A percentile compares a stretch with the other conserved stretches of the same genome.
These are phyloP conservation scores for Teratosphaeria pseudoeucalypti DNA, from an alignment of 2,329 filamentous ascomycete genomes.

Conservation along the genomic window DNA sequence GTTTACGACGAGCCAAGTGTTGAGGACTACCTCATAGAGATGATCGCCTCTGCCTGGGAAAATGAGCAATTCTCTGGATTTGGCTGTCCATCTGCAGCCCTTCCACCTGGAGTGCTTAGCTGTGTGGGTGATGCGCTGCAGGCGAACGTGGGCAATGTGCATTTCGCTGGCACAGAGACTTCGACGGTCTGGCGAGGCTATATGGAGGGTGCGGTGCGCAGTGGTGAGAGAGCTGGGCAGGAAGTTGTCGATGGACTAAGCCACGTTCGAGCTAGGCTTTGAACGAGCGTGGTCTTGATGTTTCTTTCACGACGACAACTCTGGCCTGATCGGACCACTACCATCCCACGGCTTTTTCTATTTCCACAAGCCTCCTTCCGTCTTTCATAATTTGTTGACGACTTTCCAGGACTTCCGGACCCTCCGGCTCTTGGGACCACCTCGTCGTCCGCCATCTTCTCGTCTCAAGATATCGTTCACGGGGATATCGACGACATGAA, in stretches of 20 bases:
- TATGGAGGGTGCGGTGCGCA: slow-evolving; percentile 47
- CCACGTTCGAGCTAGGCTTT: background rate
- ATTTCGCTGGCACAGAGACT: slow-evolving; percentile 48
- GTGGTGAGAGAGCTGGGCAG: slow-evolving; percentile 38
- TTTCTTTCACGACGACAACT: no score
- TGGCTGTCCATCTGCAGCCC: slow-evolving; percentile 20
- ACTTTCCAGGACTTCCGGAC: no score
- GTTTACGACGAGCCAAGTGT: slow-evolving; percentile 20
- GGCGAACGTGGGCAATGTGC: slow-evolving; percentile 29
- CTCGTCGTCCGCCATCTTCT: no score
- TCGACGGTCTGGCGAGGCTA: slow-evolving; percentile 46
- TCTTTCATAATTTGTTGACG: no score
- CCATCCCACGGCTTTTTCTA: no score
- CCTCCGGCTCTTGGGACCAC: no score
- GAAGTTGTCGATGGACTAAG: slow-evolving; percentile 31
- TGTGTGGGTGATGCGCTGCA: slow-evolving; percentile 14
- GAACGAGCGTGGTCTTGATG: background rate
- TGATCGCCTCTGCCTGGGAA: slow-evolving; percentile 19
- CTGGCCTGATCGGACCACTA: no score
- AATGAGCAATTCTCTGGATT: slow-evolving; percentile 17
- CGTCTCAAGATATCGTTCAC: no score
- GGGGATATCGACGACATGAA: no score
- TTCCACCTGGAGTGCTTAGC: slow-evolving; percentile 16
- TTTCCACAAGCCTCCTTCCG: no score
- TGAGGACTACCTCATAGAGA: slow-evolving; percentile 23